Percentiles rank a stretch among this genome's conserved stretches.
Evolutionary conservation across 1,284 basidiomycete species (phyloP).

Genomic region (Moesziomyces aphidis): DNA sequence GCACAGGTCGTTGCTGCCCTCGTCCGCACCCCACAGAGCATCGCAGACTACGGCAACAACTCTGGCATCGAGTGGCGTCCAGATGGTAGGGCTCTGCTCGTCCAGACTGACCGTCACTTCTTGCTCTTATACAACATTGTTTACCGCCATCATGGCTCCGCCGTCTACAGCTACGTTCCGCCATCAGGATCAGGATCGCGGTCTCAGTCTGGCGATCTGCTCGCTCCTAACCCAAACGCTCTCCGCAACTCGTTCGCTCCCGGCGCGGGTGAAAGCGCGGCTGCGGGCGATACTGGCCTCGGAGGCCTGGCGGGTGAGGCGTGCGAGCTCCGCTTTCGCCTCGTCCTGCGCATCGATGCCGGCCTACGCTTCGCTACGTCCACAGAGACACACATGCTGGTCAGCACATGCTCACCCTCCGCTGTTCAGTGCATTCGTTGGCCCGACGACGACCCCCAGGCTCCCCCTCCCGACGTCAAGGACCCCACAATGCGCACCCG

Average conservation of each 20-base stretch:
- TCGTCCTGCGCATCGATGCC: conserved; percentile 62
- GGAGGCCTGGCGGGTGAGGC: conserved; percentile 43
- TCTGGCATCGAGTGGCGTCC: conserved; percentile 52
- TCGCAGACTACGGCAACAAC: conserved; percentile 62
- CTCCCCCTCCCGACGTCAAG: conserved; percentile 22
- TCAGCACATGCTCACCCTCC: conserved; percentile 57
- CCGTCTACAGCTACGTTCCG: conserved; percentile 57
- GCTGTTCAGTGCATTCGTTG: conserved; percentile 65
- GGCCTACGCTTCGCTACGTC: conserved; percentile 51
- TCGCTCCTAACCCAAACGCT: conserved; percentile 45
- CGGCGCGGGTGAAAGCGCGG: conserved; percentile 55
- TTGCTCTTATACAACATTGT: conserved; percentile 53
- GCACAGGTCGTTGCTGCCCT: conserved; percentile 60
- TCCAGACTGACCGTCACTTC: conserved; percentile 50
- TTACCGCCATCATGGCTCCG: conserved; percentile 29
- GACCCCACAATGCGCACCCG: conserved; percentile 46
- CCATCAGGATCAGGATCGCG: conserved; percentile 45
- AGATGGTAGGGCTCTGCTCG: conserved; percentile 48
- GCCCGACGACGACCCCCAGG: conserved; percentile 47
- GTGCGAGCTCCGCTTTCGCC: conserved; percentile 54
- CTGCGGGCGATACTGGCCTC: conserved; percentile 40
- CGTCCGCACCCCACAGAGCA: conserved; percentile 54
- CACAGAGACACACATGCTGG: conserved; percentile 55
- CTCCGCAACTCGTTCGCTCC: conserved; percentile 54
- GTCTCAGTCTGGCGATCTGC: conserved; percentile 38